Conservation (phyloP, 352 stramenopile genomes). For the Globisporangium barbulae region DNA sequence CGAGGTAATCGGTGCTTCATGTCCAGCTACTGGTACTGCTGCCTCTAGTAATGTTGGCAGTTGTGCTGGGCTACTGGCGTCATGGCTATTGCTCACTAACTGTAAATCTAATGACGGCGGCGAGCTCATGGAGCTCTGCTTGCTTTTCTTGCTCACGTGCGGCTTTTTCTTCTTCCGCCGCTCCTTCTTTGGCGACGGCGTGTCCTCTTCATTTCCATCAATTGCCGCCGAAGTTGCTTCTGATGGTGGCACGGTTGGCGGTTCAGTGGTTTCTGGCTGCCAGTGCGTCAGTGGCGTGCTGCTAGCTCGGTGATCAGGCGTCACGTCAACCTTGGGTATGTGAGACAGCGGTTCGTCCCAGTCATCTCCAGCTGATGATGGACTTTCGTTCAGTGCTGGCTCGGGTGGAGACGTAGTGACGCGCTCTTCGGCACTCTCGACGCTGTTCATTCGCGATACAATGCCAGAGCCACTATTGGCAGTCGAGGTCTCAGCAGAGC, state of each 20-base stretch:
- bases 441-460: background rate
- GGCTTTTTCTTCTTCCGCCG: slow-evolving; percentile 12
- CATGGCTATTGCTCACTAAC: background rate
- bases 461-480: background rate
- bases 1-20: background rate
- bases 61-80: background rate
- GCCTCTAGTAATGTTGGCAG: background rate
- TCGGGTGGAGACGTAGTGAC: background rate
- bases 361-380: background rate
- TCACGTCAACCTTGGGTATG: background rate
- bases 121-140: background rate
- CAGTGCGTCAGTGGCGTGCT: background rate
- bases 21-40: background rate
- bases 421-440: background rate
- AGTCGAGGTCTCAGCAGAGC: background rate
- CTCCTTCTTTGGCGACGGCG: background rate
- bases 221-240: background rate
- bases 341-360: background rate
- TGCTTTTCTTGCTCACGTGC: slow-evolving; percentile 1
- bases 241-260: background rate
- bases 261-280: background rate
- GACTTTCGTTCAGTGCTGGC: background rate
- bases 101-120: background rate
- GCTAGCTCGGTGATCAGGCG: background rate
- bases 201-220: background rate